Evolutionary conservation across 805 yeast genomes (phyloP).

Genomic region (Ogataea kodamae): DNA sequence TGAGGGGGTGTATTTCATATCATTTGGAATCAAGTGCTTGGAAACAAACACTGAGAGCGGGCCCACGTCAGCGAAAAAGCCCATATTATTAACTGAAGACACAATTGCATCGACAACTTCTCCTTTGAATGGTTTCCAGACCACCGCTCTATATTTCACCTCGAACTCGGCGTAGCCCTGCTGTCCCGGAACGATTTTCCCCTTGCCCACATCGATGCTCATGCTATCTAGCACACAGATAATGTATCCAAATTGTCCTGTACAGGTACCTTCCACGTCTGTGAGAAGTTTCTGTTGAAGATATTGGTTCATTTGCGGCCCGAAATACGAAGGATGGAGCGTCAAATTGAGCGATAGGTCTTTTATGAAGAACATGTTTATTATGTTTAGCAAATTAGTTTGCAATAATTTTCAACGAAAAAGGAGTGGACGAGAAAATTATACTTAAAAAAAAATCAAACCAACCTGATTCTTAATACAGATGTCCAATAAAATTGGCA

Average conservation of each 20-base stretch:
- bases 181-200: constrained; percentile 77
- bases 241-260: constrained; percentile 97
- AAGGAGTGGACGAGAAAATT: constrained; percentile 4
- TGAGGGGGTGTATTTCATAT: constrained; percentile 89
- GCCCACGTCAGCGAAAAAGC: constrained; percentile 97
- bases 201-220: constrained; percentile 93
- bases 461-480: constrained; percentile 1
- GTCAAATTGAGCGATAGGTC: constrained; percentile 90
- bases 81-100: constrained; percentile 89
- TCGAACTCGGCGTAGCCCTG: constrained; percentile 95
- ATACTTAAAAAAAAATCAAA: constrained; percentile 1
- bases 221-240: constrained; percentile 93
- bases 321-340: constrained; percentile 95
- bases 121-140: constrained; percentile 98
- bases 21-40: constrained; percentile 90
- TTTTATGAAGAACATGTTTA: constrained; percentile 45
- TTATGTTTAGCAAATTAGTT: constrained; percentile 1
- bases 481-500: constrained; percentile 49
- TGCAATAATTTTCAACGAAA: constrained; percentile 1
- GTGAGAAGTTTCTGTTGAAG: constrained; percentile 83
- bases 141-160: constrained; percentile 93
- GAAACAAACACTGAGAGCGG: constrained; percentile 93
- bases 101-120: constrained; percentile 98
- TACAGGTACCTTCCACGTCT: constrained; percentile 98
- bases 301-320: constrained; percentile 95